These are phyloP conservation scores for Ceratocystiopsis brevicomis DNA, from an alignment of 2,329 filamentous ascomycete species.

Conservation along the genomic window DNA sequence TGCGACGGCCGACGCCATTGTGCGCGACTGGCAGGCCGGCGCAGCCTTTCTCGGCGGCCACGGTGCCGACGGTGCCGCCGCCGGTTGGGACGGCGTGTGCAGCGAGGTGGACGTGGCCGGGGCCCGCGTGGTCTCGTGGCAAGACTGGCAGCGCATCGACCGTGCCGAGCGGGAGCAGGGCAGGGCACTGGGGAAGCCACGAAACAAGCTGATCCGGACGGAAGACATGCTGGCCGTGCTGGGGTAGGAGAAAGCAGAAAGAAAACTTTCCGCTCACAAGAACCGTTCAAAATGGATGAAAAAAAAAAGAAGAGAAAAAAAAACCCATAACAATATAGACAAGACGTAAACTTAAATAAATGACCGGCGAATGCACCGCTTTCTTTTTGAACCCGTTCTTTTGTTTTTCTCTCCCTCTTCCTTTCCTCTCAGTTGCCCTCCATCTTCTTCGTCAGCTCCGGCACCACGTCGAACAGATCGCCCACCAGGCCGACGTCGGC, in stretches of 20 bases:
- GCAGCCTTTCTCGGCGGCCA: conserved; percentile 20
- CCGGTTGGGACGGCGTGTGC: conserved; percentile 63
- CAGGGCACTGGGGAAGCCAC: conserved; percentile 47
- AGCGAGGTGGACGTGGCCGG: conserved; percentile 30
- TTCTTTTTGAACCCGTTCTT: too few species aligned
- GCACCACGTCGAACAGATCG: conserved; percentile 88
- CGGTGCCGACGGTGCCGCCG: conserved; percentile 1
- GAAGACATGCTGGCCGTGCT: conserved; percentile 38
- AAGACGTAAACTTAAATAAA: too few species aligned
- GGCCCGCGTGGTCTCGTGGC: conserved; percentile 54
- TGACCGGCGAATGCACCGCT: too few species aligned
- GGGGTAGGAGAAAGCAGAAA: conserved; percentile 12
- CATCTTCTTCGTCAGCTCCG: conserved; percentile 88
- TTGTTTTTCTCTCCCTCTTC: not conserved
- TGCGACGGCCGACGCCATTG: conserved; percentile 65
- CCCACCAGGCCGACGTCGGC: conserved; percentile 91
- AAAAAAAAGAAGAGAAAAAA: too few species aligned
- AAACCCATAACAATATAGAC: too few species aligned
- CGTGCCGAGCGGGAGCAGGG: conserved; percentile 53
- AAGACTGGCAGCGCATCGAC: conserved; percentile 73
- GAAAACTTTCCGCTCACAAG: too few species aligned
- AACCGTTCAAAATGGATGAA: too few species aligned
- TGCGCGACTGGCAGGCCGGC: conserved; percentile 47
- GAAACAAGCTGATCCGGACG: conserved; percentile 48
- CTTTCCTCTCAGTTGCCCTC: not conserved